Conservation (phyloP, 345 rosid species). For the Eucalyptus cloeziana region DNA sequence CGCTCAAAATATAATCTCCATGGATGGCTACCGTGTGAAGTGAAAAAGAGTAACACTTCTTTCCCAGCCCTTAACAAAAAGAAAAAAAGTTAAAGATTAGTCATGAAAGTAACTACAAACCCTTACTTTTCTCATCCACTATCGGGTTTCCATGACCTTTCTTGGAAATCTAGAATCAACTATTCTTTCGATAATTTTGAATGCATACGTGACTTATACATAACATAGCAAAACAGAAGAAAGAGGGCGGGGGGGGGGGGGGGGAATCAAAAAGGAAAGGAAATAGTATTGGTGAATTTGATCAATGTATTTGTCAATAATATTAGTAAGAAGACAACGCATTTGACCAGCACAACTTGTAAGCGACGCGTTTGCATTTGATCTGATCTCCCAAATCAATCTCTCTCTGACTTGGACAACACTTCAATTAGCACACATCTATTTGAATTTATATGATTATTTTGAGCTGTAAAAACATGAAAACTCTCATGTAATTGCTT, state of each 20-base stretch:
- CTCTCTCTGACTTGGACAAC: no score
- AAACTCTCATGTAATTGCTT: no score
- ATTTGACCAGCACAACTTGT: no score
- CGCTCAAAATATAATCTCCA: not conserved
- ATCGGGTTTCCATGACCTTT: not conserved
- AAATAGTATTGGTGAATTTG: no score
- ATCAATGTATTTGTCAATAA: no score
- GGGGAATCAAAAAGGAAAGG: not conserved
- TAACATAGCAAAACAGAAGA: not conserved
- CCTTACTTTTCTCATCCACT: not conserved
- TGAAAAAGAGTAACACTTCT: not conserved
- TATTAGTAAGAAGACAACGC: no score
- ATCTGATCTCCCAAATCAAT: no score
- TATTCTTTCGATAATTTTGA: not conserved
- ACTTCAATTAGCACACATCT: no score
- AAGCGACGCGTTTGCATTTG: rapidly evolving
- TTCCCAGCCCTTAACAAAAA: not conserved
- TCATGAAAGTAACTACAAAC: not conserved
- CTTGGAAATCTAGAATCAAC: not conserved
- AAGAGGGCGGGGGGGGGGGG: not conserved
- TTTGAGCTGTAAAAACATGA: no score
- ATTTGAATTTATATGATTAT: no score
- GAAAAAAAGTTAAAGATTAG: not conserved
- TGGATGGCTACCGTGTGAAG: not conserved
- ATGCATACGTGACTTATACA: no score